Evolutionary conservation across 2,329 filamentous ascomycete genomes (phyloP), one percentile per base, ranked within the genome.

Genomic region (Fusarium sp.): DNA sequence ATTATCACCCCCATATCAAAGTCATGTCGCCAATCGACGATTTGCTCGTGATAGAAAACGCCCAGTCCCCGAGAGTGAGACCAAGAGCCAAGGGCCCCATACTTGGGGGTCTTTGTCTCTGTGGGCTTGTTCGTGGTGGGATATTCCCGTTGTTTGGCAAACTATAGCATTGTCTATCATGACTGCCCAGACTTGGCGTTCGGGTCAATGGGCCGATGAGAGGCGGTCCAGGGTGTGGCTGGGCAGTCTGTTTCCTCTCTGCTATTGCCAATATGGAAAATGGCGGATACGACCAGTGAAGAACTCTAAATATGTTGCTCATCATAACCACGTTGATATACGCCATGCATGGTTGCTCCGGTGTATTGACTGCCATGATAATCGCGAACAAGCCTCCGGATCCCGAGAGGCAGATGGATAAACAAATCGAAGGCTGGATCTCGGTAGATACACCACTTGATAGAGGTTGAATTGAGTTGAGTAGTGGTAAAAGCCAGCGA

Each of bases 1-100:
- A 72, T 74, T 65, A 35, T 59, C 61, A 56, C 46, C 39, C 65
- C 65, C 59, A 9, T 51, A 51, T n/a, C 26, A 54, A 60, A 60
- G 52, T 68, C 66, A 70, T 62, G 52, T 68, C 66, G 71, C 68
- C 68, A 74, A 74, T 74, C 70, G 71, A 70, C 68, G 63, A 74
- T 71, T 67, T 47, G 46, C 58, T 58, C 56, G 57, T 60, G 53
- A 66, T 62, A 53, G 40, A 32, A 59, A 53, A 62, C 54, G 56
- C 30, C 56, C 48, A 41, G 28, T 37, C 10, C 35, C 30, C 13
- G 30, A 26, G 26, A 26, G 28, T 30, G 28, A 30, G 30, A 33
- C 13, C 40, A 37, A 56, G 47, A 52, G 45, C 55, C 48, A 55
- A 53, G 54, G 52, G 49, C 46, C 44, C 32, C 20, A 52, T 49